A percentile compares a stretch with the other conserved stretches of the same genome.
These are phyloP conservation scores for Dothiorella sarmentorum DNA, from an alignment of 2,329 filamentous ascomycete species.

Conservation along the genomic window DNA sequence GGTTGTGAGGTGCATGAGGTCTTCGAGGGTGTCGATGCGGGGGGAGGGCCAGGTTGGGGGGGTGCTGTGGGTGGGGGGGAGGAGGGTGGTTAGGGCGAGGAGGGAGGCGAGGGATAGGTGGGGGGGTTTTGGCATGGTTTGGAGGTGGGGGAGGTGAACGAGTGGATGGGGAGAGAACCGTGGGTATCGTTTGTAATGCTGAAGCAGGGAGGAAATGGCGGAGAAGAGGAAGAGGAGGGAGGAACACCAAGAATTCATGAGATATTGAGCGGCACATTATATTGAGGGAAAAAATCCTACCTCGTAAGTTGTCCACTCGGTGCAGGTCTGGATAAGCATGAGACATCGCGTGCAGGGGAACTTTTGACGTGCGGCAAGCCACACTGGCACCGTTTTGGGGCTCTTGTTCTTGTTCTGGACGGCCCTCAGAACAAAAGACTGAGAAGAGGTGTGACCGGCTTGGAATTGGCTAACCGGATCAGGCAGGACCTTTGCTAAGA, in stretches of 20 bases:
- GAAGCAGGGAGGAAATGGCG: not conserved
- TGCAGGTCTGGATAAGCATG: not conserved
- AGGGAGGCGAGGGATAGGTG: not conserved
- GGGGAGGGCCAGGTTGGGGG: slow-evolving; percentile 60
- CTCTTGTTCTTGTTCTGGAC: no score
- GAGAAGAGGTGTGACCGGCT: no score
- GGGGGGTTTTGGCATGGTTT: not conserved
- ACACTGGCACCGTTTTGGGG: not conserved
- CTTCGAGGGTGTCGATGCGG: slow-evolving; percentile 58
- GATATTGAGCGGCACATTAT: not conserved
- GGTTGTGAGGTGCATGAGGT: slow-evolving; percentile 59
- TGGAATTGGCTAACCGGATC: not conserved
- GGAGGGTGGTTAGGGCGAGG: not conserved
- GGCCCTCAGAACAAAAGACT: no score
- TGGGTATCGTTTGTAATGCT: not conserved
- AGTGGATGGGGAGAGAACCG: not conserved
- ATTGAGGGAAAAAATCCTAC: slow-evolving; percentile 4
- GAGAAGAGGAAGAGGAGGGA: not conserved
- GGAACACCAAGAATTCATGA: not conserved
- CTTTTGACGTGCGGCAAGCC: not conserved
- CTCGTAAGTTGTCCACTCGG: not conserved
- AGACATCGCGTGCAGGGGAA: slow-evolving; percentile 1
- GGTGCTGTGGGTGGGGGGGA: slow-evolving; percentile 26
- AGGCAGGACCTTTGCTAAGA: slow-evolving; percentile 7
- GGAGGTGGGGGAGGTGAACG: not conserved